These are phyloP conservation scores for Brassica carinata DNA, from an alignment of 345 rosid genomes.

Conservation along the genomic window DNA sequence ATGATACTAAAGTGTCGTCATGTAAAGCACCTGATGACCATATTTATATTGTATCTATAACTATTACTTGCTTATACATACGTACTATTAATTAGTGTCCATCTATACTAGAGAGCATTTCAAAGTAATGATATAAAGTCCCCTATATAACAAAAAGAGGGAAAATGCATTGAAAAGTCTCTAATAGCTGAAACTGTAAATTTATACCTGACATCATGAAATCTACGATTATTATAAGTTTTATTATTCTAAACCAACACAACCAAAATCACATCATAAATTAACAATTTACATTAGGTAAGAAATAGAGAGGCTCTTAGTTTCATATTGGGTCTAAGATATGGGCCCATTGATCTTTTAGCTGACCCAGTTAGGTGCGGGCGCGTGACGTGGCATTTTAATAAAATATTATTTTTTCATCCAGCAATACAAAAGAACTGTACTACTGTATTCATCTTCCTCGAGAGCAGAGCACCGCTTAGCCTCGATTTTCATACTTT, in stretches of 20 bases:
- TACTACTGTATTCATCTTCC: background rate
- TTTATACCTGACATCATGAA: background rate
- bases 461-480: slow-evolving; percentile 13
- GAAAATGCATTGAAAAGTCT: background rate
- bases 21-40: background rate
- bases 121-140: background rate
- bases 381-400: background rate
- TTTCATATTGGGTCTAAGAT: background rate
- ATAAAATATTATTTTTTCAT: background rate
- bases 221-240: background rate
- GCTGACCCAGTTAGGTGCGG: background rate
- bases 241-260: background rate
- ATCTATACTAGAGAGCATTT: background rate
- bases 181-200: background rate
- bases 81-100: background rate
- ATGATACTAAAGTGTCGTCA: slow-evolving; percentile 13
- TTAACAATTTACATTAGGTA: background rate
- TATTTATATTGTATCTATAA: background rate
- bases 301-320: background rate
- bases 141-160: background rate
- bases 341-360: background rate
- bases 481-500: slow-evolving; percentile 12
- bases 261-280: background rate
- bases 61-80: background rate
- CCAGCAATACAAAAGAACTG: background rate